These are phyloP conservation scores for Scedosporium dehoogii DNA, from an alignment of 2,329 filamentous ascomycete species.

Conservation along the genomic window DNA sequence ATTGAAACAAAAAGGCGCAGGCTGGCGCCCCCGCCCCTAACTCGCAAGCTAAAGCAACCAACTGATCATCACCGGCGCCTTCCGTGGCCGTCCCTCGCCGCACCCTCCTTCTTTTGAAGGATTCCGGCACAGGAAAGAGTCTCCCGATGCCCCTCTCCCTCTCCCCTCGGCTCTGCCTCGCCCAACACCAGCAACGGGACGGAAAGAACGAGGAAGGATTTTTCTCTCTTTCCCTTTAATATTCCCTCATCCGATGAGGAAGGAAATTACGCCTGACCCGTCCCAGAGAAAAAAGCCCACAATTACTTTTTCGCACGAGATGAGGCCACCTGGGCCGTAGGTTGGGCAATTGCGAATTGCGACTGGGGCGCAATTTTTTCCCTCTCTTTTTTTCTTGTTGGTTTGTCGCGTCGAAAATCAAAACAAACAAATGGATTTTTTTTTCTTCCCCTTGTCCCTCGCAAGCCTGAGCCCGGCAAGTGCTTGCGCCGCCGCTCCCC, in stretches of 20 bases:
- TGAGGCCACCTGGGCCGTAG: neutral
- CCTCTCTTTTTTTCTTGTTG: too few species aligned
- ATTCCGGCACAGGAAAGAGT: too few species aligned
- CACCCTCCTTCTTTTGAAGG: too few species aligned
- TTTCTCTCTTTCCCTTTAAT: neutral
- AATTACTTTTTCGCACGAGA: neutral
- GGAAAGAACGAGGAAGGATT: too few species aligned
- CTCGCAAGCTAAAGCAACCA: too few species aligned
- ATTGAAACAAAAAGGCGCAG: too few species aligned
- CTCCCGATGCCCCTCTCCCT: too few species aligned
- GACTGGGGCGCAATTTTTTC: neutral
- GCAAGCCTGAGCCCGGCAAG: neutral
- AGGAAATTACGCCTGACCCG: neutral
- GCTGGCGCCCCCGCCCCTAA: too few species aligned
- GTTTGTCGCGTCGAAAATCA: conserved; percentile 1
- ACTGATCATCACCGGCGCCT: too few species aligned
- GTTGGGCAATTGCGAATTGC: neutral
- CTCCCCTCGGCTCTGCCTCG: too few species aligned
- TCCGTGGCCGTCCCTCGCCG: too few species aligned
- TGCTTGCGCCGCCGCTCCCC: neutral
- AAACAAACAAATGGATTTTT: conserved; percentile 1
- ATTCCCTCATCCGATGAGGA: neutral
- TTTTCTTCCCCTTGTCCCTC: neutral
- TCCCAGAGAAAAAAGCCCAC: neutral
- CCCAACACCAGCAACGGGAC: too few species aligned